Evolutionary conservation across 305 asterid species (phyloP).

Genomic region (Solanum chacoense): DNA sequence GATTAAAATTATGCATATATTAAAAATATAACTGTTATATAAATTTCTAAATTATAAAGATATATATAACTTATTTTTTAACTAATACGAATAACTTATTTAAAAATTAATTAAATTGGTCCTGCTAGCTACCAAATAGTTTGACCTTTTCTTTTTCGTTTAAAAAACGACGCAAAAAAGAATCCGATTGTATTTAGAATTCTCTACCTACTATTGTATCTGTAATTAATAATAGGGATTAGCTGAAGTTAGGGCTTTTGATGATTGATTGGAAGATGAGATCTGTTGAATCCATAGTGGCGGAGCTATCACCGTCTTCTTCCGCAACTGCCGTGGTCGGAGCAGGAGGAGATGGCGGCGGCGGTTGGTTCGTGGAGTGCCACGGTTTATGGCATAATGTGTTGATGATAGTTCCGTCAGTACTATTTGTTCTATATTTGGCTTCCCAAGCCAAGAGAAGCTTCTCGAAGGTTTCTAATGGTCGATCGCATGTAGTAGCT

Average conservation of each 20-base stretch:
- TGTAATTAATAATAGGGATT: neutral
- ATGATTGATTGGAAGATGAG: neutral
- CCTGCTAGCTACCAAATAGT: neutral
- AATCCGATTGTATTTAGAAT: neutral
- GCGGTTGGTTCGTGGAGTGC: conserved; percentile 19
- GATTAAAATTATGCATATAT: neutral
- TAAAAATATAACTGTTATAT: too few species aligned
- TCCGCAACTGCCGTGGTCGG: neutral
- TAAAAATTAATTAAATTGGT: neutral
- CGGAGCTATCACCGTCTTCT: conserved; percentile 7
- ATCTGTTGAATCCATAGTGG: neutral
- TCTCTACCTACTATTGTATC: too few species aligned
- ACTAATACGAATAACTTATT: neutral
- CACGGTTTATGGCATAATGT: conserved; percentile 26
- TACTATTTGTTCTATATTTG: conserved; percentile 19
- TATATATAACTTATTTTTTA: too few species aligned
- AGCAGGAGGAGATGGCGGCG: neutral
- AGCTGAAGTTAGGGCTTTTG: neutral
- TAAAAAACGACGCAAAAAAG: neutral
- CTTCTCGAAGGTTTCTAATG: conserved; percentile 20
- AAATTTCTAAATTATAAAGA: neutral
- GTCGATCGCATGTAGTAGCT: conserved; percentile 24
- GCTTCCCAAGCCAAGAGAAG: conserved; percentile 29
- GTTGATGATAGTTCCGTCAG: conserved; percentile 17
- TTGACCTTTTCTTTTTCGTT: neutral